Evolutionary conservation across 352 stramenopile genomes (phyloP), one percentile per base, ranked within the genome.

Genomic region (Pythium aphanidermatum): DNA sequence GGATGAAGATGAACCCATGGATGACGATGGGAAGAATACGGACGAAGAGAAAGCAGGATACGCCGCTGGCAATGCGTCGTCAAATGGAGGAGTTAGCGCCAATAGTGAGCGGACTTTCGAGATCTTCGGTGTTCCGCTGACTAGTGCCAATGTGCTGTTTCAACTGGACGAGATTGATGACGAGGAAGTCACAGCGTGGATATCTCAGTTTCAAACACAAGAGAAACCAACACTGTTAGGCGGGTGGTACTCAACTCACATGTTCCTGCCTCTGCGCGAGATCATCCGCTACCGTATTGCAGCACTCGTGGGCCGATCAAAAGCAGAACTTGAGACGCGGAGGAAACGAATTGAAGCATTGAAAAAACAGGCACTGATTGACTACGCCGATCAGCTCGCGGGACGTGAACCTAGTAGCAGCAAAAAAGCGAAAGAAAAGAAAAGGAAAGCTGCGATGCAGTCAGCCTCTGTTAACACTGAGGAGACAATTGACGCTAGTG

Each of bases 221-320:
- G 42, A 63, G 17, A 55, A 51, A 26, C 74, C 79, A 16, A 74
- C 74, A 24, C 53, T 92, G 12, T 63, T 87, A 3, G 72, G 74
- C 21, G 79, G 79, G 3, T 92, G 79, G 79, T 92, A 79, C 60
- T 72, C 79, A 16, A 77, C 74, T 25, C 74, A 86, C 38, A 85
- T 92, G 76, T 92, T 92, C 32, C 29, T 84, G 39, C 69, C 72
- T 7, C 50, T 92, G 32, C 79, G 79, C 11, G 79, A 92, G 49
- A 86, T 89, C 28, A 75, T 92, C 31, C 69, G 77, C 13, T 62
- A 74, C 46, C 79, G 76, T 25, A 89, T 92, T 26, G 79, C 77
- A 5, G 63, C 75, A 16, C 63, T 88, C 5, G 78, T 91, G 0
- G 74, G 75, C 8, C 76, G 79, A 7, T 84, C 79, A 12, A 77